These are phyloP conservation scores for Nakazawaea ishiwadae DNA, from an alignment of 805 yeast species.

Conservation along the genomic window DNA sequence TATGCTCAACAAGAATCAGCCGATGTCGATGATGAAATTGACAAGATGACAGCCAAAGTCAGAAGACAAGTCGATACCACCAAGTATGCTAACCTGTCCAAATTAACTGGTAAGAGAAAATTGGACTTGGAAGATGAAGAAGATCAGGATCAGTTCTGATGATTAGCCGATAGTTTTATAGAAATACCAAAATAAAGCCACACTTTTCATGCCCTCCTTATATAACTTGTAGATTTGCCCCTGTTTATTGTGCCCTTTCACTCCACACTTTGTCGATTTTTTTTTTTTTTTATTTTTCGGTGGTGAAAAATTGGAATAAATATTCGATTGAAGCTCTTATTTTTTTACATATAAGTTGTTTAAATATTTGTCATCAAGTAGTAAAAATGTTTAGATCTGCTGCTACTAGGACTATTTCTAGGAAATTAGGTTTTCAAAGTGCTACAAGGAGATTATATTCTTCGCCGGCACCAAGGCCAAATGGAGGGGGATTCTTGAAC, in stretches of 20 bases:
- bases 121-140: slow-evolving; percentile 58
- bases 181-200: not conserved
- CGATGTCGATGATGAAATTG: slow-evolving; percentile 87
- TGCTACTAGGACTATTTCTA: not conserved
- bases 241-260: too few species aligned
- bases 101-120: slow-evolving; percentile 70
- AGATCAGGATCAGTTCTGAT: slow-evolving; percentile 18
- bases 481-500: slow-evolving; percentile 2
- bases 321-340: too few species aligned
- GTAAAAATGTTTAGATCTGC: not conserved
- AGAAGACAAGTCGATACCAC: slow-evolving; percentile 74
- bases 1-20: slow-evolving; percentile 80
- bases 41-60: slow-evolving; percentile 83
- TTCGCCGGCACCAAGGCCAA: not conserved
- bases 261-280: too few species aligned
- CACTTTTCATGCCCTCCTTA: too few species aligned
- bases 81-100: slow-evolving; percentile 64
- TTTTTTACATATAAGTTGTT: too few species aligned
- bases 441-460: not conserved
- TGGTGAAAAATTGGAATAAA: too few species aligned
- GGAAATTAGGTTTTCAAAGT: not conserved
- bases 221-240: too few species aligned
- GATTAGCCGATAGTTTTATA: not conserved
- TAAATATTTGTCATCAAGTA: too few species aligned
- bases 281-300: too few species aligned